These are phyloP conservation scores for Apiotrichum gracile DNA, from an alignment of 1,284 basidiomycete species.

Conservation along the genomic window DNA sequence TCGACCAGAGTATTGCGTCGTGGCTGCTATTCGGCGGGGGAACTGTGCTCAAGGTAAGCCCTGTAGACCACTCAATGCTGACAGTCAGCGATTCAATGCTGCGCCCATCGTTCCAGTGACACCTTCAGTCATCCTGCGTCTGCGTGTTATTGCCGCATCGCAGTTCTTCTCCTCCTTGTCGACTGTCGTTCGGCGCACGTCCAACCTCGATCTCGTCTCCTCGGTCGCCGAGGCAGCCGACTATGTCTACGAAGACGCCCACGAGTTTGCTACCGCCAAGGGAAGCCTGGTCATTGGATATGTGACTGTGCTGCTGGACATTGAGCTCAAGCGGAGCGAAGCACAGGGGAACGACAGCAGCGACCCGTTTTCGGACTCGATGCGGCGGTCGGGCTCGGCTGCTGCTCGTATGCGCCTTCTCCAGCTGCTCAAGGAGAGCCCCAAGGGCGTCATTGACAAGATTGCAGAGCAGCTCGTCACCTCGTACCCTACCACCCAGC, in stretches of 20 bases:
- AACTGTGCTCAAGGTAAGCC: constrained; percentile 22
- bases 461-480: background rate
- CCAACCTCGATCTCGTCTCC: constrained; percentile 6
- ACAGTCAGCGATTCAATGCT: constrained; percentile 26
- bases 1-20: constrained; percentile 12
- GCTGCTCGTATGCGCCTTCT: background rate
- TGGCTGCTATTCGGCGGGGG: constrained; percentile 27
- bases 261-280: constrained; percentile 5
- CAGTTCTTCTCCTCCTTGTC: constrained; percentile 24
- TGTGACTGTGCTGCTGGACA: constrained; percentile 17
- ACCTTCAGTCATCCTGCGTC: constrained; percentile 20
- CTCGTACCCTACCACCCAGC: constrained; percentile 1
- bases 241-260: constrained; percentile 1
- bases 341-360: background rate
- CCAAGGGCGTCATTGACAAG: background rate
- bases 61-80: background rate
- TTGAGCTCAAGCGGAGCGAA: constrained; percentile 14
- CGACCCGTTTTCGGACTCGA: background rate
- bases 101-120: constrained; percentile 31
- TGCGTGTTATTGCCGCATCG: constrained; percentile 22
- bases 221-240: constrained; percentile 4
- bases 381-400: background rate
- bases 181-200: constrained; percentile 7
- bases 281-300: constrained; percentile 9
- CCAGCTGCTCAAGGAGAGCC: background rate